These are phyloP conservation scores for Didymosphaeria variabile DNA, from an alignment of 2,329 filamentous ascomycete genomes.

Conservation along the genomic window DNA sequence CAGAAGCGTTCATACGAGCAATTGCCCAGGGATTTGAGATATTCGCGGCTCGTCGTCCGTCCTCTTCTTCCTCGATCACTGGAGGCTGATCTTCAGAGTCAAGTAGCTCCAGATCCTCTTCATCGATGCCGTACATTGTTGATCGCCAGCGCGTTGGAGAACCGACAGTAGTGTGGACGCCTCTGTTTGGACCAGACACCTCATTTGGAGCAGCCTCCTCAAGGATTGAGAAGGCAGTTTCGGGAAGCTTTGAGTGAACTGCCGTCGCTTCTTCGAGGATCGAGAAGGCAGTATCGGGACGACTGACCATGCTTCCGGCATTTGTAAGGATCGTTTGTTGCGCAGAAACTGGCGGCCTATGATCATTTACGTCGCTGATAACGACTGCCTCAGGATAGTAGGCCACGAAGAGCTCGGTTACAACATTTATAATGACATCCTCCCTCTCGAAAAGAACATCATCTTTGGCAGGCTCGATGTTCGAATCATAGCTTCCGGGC, in stretches of 20 bases:
- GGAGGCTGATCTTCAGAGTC: slow-evolving; percentile 22
- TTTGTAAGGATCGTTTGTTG: not conserved
- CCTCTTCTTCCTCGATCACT: slow-evolving; percentile 37
- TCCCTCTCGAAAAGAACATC: slow-evolving; percentile 74
- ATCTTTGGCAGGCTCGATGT: slow-evolving; percentile 76
- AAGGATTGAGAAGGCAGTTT: not conserved
- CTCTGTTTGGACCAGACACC: not conserved
- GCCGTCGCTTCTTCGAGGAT: slow-evolving; percentile 5
- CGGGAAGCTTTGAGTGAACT: not conserved
- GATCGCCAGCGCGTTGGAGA: slow-evolving; percentile 40
- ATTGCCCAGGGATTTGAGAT: slow-evolving; percentile 61
- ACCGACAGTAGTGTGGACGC: not conserved
- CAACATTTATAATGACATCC: slow-evolving; percentile 52
- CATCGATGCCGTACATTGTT: slow-evolving; percentile 51
- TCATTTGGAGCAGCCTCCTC: not conserved
- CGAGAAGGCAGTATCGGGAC: not conserved
- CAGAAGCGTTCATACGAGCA: slow-evolving; percentile 56
- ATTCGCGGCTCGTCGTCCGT: slow-evolving; percentile 40
- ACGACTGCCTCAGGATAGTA: slow-evolving; percentile 42
- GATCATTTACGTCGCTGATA: slow-evolving; percentile 11
- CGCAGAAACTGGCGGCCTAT: slow-evolving; percentile 11
- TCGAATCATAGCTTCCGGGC: slow-evolving; percentile 72
- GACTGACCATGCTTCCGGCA: not conserved
- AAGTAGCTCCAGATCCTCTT: slow-evolving; percentile 44
- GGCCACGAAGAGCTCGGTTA: slow-evolving; percentile 56